Evolutionary conservation across 345 rosid species (phyloP), one percentile per base, ranked within the genome.

Genomic region (Lepidium aucheri): DNA sequence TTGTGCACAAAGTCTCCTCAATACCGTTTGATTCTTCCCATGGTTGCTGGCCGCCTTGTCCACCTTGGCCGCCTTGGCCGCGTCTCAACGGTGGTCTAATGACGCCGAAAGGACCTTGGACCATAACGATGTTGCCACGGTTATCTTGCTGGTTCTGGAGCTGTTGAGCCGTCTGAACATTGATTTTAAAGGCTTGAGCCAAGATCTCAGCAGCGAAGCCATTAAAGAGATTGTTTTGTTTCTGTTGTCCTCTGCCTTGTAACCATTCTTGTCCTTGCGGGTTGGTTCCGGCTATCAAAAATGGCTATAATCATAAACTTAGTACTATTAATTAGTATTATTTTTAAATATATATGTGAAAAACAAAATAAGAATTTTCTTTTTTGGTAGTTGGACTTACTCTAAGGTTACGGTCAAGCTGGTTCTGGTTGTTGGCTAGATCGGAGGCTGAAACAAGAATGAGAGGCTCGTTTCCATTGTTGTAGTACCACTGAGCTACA

Each of bases 1-100:
- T 60, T 28, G 77, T 62, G 81, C 96, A 89, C 20, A 77, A 6
- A 13, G 89, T 86, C 76, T 89, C 91, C 59, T 85, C 89, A 28
- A 81, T 0, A 52, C 86, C 89, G 17, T 86, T 84, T 14, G 4
- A 45, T 16, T 3, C 22, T 70, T 53, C 56, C 6, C 45, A 60
- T 35, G 62, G 65, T 35, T 47, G 39, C 14, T 42, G 67, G 18
- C 74, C 74, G 9, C 55, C 57, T 20, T 20, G 22, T 18, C 74
- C 74, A 8, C 55, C 57, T 20, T 20, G 22, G 24, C 74, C 74
- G 7, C 55, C 57, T 2, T 58, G 35, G 9, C 60, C 65, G n/a
- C 49, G 44, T 40, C 66, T 15, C 46, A 61, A 34, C 0, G 90
- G 84, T 6, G 87, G 85, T 43, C 77, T 69, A 56, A 80, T 64